A percentile compares a stretch with the other conserved stretches of the same genome.
Conservation (phyloP, 352 stramenopile genomes). For the Pythium phragmiticola region DNA sequence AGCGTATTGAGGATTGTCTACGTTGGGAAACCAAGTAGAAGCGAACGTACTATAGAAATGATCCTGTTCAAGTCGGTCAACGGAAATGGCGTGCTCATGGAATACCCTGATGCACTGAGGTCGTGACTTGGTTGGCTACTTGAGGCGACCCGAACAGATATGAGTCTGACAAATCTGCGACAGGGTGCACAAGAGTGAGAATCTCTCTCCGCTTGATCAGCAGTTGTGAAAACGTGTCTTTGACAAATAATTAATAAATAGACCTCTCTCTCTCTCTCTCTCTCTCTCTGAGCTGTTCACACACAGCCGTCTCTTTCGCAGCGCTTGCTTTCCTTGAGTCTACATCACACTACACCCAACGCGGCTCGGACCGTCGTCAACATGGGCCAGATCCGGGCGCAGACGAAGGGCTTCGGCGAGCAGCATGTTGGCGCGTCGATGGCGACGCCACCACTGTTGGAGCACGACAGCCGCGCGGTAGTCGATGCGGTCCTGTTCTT, state of each 20-base stretch:
- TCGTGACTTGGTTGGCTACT: constrained; percentile 7
- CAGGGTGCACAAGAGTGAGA: neutral
- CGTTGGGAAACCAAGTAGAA: constrained; percentile 33
- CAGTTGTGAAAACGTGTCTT: neutral
- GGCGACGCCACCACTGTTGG: constrained; percentile 84
- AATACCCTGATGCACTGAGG: neutral
- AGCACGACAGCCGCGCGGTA: constrained; percentile 74
- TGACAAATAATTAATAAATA: constrained; percentile 9
- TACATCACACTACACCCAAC: constrained; percentile 30
- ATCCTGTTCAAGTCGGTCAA: constrained; percentile 28
- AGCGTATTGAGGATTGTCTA: constrained; percentile 28
- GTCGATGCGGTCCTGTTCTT: constrained; percentile 88
- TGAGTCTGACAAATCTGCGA: neutral
- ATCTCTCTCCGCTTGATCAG: too few species aligned
- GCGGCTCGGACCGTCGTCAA: constrained; percentile 8
- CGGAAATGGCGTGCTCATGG: neutral
- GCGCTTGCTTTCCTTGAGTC: neutral
- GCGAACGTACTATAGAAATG: constrained; percentile 33
- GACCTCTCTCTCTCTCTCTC: neutral
- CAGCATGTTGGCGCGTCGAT: constrained; percentile 57
- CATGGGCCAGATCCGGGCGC: constrained; percentile 32
- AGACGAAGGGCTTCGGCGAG: constrained; percentile 62
- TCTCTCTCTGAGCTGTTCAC: constrained; percentile 17
- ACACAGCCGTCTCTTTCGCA: constrained; percentile 4
- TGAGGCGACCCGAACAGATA: neutral